These are phyloP conservation scores for Phytophthora sojae DNA, from an alignment of 352 stramenopile genomes.

Conservation along the genomic window DNA sequence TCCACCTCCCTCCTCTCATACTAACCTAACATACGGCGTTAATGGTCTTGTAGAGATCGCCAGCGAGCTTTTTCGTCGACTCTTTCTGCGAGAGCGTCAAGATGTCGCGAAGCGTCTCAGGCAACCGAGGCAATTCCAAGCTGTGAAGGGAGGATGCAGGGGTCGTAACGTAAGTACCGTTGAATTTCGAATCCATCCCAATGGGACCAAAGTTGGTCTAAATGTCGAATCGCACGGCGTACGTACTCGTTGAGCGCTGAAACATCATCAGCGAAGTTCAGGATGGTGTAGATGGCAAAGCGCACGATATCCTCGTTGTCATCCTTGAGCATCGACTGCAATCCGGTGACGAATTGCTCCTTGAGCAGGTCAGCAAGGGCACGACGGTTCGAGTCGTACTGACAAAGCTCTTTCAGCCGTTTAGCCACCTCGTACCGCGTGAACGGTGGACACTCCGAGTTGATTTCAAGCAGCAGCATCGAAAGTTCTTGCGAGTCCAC, in stretches of 20 bases:
- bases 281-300: conserved; percentile 77
- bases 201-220: neutral
- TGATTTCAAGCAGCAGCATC: conserved; percentile 70
- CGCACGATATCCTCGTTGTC: conserved; percentile 79
- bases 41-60: conserved; percentile 71
- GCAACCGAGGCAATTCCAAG: conserved; percentile 64
- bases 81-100: conserved; percentile 65
- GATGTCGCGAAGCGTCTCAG: conserved; percentile 67
- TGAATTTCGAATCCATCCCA: neutral
- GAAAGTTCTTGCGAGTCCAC: conserved; percentile 63
- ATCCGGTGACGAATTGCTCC: conserved; percentile 56
- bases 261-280: conserved; percentile 71
- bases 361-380: conserved; percentile 50
- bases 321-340: conserved; percentile 74
- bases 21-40: conserved; percentile 56
- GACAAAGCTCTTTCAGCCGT: conserved; percentile 79
- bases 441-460: conserved; percentile 49
- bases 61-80: conserved; percentile 77
- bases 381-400: conserved; percentile 58
- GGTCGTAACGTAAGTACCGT: no score
- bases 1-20: conserved; percentile 4
- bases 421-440: conserved; percentile 77
- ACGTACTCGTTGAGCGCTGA: conserved; percentile 57
- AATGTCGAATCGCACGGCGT: neutral
- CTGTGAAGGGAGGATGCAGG: conserved; percentile 25